Percentiles rank a stretch among this genome's conserved stretches.
Evolutionary conservation across 2,329 filamentous ascomycete species (phyloP).

Genomic region (Fusarium virguliforme): DNA sequence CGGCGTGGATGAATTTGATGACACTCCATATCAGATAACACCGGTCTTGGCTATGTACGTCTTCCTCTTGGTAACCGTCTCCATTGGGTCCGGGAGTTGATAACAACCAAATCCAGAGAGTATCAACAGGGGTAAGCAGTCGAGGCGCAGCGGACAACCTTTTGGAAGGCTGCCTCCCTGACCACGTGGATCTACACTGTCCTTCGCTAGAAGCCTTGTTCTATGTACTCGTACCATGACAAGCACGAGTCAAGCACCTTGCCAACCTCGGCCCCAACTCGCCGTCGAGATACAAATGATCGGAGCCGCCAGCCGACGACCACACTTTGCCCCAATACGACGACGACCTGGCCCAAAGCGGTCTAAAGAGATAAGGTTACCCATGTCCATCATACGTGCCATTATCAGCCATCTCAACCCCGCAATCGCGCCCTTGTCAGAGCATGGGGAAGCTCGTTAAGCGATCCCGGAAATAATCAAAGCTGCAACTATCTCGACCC

Average conservation of each 20-base stretch:
- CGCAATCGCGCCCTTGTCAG: slow-evolving; percentile 26
- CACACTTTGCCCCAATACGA: not conserved
- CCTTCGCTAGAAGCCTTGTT: not conserved
- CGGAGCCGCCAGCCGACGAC: slow-evolving; percentile 3
- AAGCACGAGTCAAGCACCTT: not conserved
- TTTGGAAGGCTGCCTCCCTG: not conserved
- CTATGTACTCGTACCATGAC: not conserved
- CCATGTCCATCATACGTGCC: slow-evolving; percentile 4
- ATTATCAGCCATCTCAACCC: slow-evolving; percentile 33
- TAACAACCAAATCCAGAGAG: too few relatives aligned
- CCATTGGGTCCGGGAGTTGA: not conserved
- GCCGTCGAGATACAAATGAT: not conserved
- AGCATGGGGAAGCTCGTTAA: not conserved
- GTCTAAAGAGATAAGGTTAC: slow-evolving; percentile 12
- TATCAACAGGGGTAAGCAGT: not conserved
- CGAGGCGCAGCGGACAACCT: not conserved
- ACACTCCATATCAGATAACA: not conserved
- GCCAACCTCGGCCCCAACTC: not conserved
- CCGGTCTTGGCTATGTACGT: not conserved
- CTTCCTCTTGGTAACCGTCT: not conserved
- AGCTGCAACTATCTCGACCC: slow-evolving; percentile 8
- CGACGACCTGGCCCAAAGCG: not conserved
- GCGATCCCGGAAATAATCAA: not conserved
- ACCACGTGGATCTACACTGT: not conserved
- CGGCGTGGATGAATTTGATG: not conserved